Evolutionary conservation across 805 yeast species (phyloP), one percentile per base, ranked within the genome.

Genomic region (Metschnikowia reukaufii): DNA sequence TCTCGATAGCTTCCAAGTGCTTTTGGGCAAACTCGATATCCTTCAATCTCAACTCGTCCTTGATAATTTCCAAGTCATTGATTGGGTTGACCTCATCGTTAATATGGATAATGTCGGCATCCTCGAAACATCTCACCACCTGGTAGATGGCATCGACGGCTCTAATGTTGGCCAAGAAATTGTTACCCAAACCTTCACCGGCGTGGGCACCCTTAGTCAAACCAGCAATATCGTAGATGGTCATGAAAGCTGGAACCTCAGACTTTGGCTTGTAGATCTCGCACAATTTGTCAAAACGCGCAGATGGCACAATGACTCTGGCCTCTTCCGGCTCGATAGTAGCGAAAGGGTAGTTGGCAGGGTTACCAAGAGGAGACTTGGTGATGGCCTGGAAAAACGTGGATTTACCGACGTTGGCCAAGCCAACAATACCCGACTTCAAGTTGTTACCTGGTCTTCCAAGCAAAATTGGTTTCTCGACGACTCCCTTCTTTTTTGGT

Each of bases 61-160:
- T 78, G 65, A 94, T 88, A 66, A 94, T 92, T 56, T 88, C 94
- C 72, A 94, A 81, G 73, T 94, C 99, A 66, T 96, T 88, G 42
- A 81, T 84, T 54, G 99, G 99, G 72, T 94, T 83, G 52, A 94
- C 58, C 48, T 70, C 68, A 61, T 91, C 97, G 73, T 90, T 96
- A 61, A 94, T 87, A 73, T 94, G 99, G 60, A 91, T 90, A 62
- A 94, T 94, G 66, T 94, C 99, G 32, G 97, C 95, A 70, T 94
- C 99, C 65, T 90, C 96, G 63, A 94, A 56, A 36, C 58, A 54
- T 47, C 90, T 68, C 8, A 84, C 87, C 39, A 84, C 79, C 57
- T 84, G 89, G 61, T 79, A 82, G 36, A 84, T 72, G 17, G 87
- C 88, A 62, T 84, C 90, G 21, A 84, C 89, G 12, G 83, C 81